Evolutionary conservation across 2,329 filamentous ascomycete genomes (phyloP), one percentile per base, ranked within the genome.

Genomic region (Cladophialophora carrionii): DNA sequence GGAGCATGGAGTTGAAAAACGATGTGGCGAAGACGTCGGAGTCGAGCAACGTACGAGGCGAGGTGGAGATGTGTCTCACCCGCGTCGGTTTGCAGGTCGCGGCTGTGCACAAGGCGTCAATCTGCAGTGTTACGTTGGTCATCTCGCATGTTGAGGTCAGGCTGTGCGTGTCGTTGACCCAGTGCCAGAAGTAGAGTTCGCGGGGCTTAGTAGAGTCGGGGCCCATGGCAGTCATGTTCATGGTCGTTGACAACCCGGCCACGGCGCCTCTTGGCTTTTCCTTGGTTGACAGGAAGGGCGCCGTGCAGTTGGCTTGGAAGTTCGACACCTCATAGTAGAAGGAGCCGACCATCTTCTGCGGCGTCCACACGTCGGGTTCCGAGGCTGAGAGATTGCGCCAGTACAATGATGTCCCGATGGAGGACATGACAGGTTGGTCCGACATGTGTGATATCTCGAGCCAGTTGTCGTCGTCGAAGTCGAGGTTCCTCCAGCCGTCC

Each of bases 21-120:
- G 59, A 53, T 10, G 37, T 41, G n/a, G 65, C 61, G n/a, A 67
- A 67, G 14, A 46, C 43, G 49, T 67, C 65, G 43, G 63, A 63
- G 37, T 67, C 62, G 51, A 67, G 63, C 12, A 62, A 31, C 17
- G 62, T 67, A n/a, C 53, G 63, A 8, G 48, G 63, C 8, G 61
- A 61, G 6, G 62, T 64, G 41, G 62, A 57, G 59, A 61, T 59
- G 32, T 61, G 63, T 10, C 58, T 57, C 57, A 67, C 29, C 24
- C 48, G 29, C 20, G 34, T 46, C 17, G 65, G 65, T 29, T 60
- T 61, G 49, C 65, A 67, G 26, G 62, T 62, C 32, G 48, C 49
- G 3, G 57, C 56, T 10, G 49, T 52, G 52, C 65, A 67, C 32
- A 34, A 24, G 14, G 63, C 56, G 24, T 67, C 29, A 24, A 67